Evolutionary conservation across 225 moss, liverwort and hornwort species (phyloP), one percentile per base, ranked within the genome.

Genomic region (Pseudisothecium myosuroides): DNA sequence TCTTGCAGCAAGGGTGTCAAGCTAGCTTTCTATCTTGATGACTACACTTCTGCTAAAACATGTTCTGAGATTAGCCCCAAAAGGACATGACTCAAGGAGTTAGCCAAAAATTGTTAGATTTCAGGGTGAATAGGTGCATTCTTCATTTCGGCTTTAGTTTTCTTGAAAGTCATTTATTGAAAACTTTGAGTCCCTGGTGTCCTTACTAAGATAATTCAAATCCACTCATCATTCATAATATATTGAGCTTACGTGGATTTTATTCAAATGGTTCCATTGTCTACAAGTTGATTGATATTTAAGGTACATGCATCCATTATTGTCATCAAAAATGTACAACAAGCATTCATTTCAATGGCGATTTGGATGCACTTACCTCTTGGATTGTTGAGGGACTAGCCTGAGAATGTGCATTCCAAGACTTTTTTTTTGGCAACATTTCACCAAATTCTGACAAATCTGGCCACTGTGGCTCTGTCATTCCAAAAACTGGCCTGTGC

Each of bases 351-450:
- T 43, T 27, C 43, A 72, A 45, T 16, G 10, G 10, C 6, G 1
- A 72, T 43, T 72, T 28, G 43, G 27, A 72, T 4, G 10, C 10
- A 45, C 17, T 17, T 43, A 71, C 8, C 5, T 71, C 41, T 41
- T 69, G 3, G 41, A 71, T 15, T 24, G 6, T 26, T 26, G 26
- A 26, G 1, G 2, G 26, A 71, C 1, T 1, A 1, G 5, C 15
- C 0, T 43, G 0, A 1, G 27, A 71, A 43, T 37, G 16, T 43
- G 10, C 10, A 28, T 29, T 73, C n/a, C n/a, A n/a, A n/a, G n/a
- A n/a, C n/a, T n/a, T n/a, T n/a, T n/a, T n/a, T n/a, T n/a, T n/a
- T n/a, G n/a, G n/a, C n/a, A n/a, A n/a, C n/a, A n/a, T n/a, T n/a
- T n/a, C n/a, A n/a, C n/a, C n/a, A n/a, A n/a, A n/a, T n/a, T n/a